phyloP scores from a whole-genome alignment of 805 yeast species.

The Tetrapisispora arboricola region DNA sequence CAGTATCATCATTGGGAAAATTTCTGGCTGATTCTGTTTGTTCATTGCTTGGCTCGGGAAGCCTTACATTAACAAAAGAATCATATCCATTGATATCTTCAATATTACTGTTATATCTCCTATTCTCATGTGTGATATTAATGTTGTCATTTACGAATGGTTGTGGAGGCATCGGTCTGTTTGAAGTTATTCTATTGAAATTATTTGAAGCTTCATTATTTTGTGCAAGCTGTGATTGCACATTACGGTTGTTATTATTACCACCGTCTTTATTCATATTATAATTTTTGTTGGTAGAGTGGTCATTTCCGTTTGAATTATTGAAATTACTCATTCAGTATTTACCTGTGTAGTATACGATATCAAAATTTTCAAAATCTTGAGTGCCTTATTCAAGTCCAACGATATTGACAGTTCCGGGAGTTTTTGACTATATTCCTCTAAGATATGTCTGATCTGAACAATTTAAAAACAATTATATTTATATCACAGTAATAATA shows the following conservation, averaged over 20 bases:
- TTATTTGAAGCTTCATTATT: background rate
- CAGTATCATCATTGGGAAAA: background rate
- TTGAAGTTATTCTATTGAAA: background rate
- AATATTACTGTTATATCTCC: background rate
- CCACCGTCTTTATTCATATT: background rate
- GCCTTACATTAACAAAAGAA: background rate
- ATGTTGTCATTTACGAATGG: background rate
- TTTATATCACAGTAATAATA: too few relatives aligned
- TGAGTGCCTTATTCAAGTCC: too few relatives aligned
- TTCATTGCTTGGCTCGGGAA: background rate
- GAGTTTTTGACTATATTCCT: too few relatives aligned
- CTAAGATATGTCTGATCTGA: too few relatives aligned
- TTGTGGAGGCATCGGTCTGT: slow-evolving; percentile 1
- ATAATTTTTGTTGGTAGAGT: background rate
- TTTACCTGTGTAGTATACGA: too few relatives aligned
- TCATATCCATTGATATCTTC: background rate
- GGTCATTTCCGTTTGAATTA: background rate
- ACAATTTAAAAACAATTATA: too few relatives aligned
- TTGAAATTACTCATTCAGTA: slow-evolving; percentile 1
- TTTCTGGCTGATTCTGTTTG: background rate
- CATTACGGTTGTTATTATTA: background rate
- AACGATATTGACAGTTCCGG: too few relatives aligned
- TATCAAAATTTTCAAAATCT: too few relatives aligned
- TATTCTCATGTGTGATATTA: too few relatives aligned
- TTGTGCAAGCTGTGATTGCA: too few relatives aligned